Percentiles rank a stretch among this genome's conserved stretches.
Evolutionary conservation across 768 basidiomycete genomes (phyloP).

Genomic region (Podaxis carcinomalis): DNA sequence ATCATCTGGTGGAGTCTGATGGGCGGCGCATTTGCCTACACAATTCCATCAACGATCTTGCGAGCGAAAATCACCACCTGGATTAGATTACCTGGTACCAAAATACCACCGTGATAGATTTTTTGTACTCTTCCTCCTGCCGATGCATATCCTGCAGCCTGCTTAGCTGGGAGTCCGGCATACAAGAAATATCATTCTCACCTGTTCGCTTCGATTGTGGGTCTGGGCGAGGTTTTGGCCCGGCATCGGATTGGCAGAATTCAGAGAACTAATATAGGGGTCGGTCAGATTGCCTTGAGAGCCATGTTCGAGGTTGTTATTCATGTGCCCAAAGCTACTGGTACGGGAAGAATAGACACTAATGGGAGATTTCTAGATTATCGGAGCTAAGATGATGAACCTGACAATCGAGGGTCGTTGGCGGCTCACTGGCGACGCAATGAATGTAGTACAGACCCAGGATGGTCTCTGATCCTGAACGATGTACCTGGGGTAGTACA

Average conservation of each 20-base stretch:
- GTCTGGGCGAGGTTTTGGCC: background rate
- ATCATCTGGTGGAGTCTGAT: constrained; percentile 54
- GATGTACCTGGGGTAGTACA: constrained; percentile 26
- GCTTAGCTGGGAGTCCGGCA: background rate
- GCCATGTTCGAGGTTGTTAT: constrained; percentile 8
- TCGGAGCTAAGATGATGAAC: constrained; percentile 8
- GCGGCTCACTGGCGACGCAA: constrained; percentile 2
- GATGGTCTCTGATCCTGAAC: constrained; percentile 27
- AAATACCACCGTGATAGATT: constrained; percentile 61
- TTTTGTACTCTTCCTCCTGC: constrained; percentile 40
- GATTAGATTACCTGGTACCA: constrained; percentile 56
- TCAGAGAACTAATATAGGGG: constrained; percentile 8
- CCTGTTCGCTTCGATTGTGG: background rate
- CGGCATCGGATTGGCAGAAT: constrained; percentile 2
- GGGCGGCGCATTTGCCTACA: constrained; percentile 48
- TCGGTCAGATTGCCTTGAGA: constrained; percentile 6
- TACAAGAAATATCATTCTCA: constrained; percentile 8
- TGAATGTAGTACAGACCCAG: constrained; percentile 10
- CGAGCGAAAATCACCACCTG: background rate
- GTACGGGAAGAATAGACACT: constrained; percentile 1
- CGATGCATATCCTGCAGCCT: constrained; percentile 30
- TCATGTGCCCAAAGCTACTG: constrained; percentile 7
- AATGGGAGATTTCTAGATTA: constrained; percentile 8
- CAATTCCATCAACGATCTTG: constrained; percentile 9
- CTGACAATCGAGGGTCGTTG: constrained; percentile 1